A percentile compares a stretch with the other conserved stretches of the same genome.
These are phyloP conservation scores for Suillus discolor DNA, from an alignment of 768 basidiomycete genomes.

Conservation along the genomic window DNA sequence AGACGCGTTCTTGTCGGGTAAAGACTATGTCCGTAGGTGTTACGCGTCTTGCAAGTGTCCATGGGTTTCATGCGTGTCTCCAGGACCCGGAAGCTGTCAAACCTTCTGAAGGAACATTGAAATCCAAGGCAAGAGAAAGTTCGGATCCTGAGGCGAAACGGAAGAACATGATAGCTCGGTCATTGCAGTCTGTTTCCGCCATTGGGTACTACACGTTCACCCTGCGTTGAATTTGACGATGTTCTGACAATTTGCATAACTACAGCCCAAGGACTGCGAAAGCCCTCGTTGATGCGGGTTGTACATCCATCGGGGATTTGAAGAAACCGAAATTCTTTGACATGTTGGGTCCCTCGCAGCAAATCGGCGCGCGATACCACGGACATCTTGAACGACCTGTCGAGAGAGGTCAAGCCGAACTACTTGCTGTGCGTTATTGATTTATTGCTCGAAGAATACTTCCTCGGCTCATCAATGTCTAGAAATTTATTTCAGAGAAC, in stretches of 20 bases:
- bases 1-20: slow-evolving; percentile 39
- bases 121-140: slow-evolving; percentile 14
- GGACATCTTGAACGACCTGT: slow-evolving; percentile 40
- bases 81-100: not conserved
- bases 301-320: slow-evolving; percentile 45
- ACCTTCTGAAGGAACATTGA: not conserved
- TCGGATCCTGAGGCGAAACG: slow-evolving; percentile 25
- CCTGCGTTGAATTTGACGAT: not conserved
- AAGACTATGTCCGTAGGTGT: slow-evolving; percentile 39
- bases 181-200: slow-evolving; percentile 42
- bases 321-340: slow-evolving; percentile 36
- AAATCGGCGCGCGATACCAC: slow-evolving; percentile 42
- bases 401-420: slow-evolving; percentile 44
- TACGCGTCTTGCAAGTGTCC: slow-evolving; percentile 10
- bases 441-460: not conserved
- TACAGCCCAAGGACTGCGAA: slow-evolving; percentile 34
- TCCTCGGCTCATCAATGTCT: not conserved
- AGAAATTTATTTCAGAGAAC: slow-evolving; percentile 54
- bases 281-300: slow-evolving; percentile 54
- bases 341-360: slow-evolving; percentile 42
- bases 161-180: slow-evolving; percentile 30
- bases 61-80: slow-evolving; percentile 1
- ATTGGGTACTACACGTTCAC: slow-evolving; percentile 44
- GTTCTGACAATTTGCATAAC: slow-evolving; percentile 2
- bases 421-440: slow-evolving; percentile 42